Evolutionary conservation across 2,329 filamentous ascomycete genomes (phyloP), one percentile per base, ranked within the genome.

Genomic region (Diaporthe velutina): DNA sequence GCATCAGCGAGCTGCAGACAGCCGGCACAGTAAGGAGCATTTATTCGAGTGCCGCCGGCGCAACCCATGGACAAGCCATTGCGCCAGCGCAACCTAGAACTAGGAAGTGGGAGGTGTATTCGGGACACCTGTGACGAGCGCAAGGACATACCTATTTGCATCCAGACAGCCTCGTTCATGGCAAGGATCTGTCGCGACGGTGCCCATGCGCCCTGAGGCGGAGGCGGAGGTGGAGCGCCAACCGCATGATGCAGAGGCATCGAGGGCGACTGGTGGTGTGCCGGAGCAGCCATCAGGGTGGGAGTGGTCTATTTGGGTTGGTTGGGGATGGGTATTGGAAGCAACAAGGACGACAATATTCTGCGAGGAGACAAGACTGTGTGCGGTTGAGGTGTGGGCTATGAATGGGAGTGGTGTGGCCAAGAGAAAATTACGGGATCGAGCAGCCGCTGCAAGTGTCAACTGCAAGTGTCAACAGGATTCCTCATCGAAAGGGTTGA

Each of bases 101-200:
- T 4, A n/a, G 10, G 30, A 35, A n/a, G 17, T 25, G n/a, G 38
- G 2, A 45, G 45, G 12, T 42, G n/a, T 28, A 25, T 25, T 67
- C 73, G 33, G 40, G 33, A 66, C 70, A 74, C 25, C 76, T 68
- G 73, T 67, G 38, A 35, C 55, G 42, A 13, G 50, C n/a, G 50
- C 52, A 4, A 52, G 48, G 55, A 84, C 92, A 77, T 93, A 98
- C 95, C 96, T 79, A 98, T 94, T 83, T 97, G 94, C 81, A 98
- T 90, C 96, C 96, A 98, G 73, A 98, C 92, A 66, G 90, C 89
- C 85, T 98, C 96, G 80, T 98, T 98, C 81, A 96, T 90, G 9
- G 91, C 87, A 8, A 91, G 89, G 71, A 98, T 91, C 81, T 95
- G 93, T 79, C 96, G 93, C 79, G 93, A 91, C 30, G 94, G 90